phyloP scores from a whole-genome alignment of 805 yeast species.

The Wickerhamomyces xylosicus region DNA sequence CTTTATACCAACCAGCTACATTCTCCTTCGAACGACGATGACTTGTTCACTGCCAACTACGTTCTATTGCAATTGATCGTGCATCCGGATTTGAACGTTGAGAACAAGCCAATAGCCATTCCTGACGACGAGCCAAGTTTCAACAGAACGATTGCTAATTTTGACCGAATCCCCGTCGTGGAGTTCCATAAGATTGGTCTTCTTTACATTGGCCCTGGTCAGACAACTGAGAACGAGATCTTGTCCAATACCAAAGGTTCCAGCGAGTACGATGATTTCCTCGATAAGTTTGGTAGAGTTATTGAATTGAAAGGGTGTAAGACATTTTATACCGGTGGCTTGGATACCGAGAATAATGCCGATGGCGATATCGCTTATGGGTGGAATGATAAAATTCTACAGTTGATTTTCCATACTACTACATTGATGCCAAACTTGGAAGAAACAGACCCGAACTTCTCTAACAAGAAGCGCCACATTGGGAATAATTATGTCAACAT shows the following conservation, averaged over 20 bases:
- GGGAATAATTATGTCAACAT: constrained; percentile 81
- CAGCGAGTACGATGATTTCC: constrained; percentile 44
- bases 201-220: constrained; percentile 63
- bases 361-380: constrained; percentile 72
- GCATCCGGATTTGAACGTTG: no score
- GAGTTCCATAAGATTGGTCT: constrained; percentile 75
- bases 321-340: constrained; percentile 62
- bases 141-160: constrained; percentile 42
- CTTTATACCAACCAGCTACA: no score
- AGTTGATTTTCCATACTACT: constrained; percentile 67
- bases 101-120: constrained; percentile 38
- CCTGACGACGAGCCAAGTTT: constrained; percentile 33
- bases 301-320: constrained; percentile 44
- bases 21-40: no score
- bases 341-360: constrained; percentile 55
- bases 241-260: constrained; percentile 60
- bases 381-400: constrained; percentile 64
- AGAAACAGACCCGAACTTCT: constrained; percentile 28
- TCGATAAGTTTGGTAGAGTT: constrained; percentile 48
- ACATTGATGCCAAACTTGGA: constrained; percentile 63
- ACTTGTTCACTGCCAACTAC: constrained; percentile 32
- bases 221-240: constrained; percentile 52
- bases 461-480: constrained; percentile 70
- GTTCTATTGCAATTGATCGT: constrained; percentile 40
- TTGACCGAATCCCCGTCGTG: constrained; percentile 71